Base-by-base conservation (phyloP, 2,329 filamentous ascomycete genomes). In the Penicillium sp. region DNA sequence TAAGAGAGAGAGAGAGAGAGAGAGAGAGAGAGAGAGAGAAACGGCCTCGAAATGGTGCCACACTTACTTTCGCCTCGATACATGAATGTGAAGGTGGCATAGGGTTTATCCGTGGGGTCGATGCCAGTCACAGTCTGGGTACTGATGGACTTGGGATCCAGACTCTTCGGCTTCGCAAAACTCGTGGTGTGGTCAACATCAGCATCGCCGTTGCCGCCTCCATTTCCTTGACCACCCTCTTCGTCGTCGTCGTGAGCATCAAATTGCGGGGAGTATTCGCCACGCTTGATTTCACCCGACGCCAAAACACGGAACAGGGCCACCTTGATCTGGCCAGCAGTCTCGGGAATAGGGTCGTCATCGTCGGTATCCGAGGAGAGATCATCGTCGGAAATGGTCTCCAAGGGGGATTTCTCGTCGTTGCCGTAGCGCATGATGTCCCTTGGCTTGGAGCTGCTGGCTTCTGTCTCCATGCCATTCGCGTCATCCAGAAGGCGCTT, bases 101-200 rank as follows among this genome's bases (percentile, higher is more conserved):
- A 98, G 3, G 94, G 93, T 70, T 91, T 93, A 54, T 97, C 91
- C 18, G 90, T 90, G 0, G 90, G 88, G 67, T 98, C 93, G 53
- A 97, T 95, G 13, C 91, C 93, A 7, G 93, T 97, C n/a, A 98
- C 93, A 0, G 93, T 98, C 72, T 98, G 93, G 3, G 93, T 98
- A 65, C 90, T 97, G 65, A 98, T 98, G 2, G 89, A 90, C 73
- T 96, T 96, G 0, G 91, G 91, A 72, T 97, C 94, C 45, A 96
- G 77, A 1, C 89, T 86, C 77, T 96, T 97, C 11, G 90, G 91
- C 72, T 96, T 95, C 8, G 91, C 91, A 69, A 97, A 97, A 66
- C 90, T 95, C 6, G 93, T 97, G 2, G 93, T 97, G 67, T 98
- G 93, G 70, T 97, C 93, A 48, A 96, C 81, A 62, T 95, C 89